Conservation (phyloP, 352 stramenopile genomes). For the Phytophthora podocarpi region DNA sequence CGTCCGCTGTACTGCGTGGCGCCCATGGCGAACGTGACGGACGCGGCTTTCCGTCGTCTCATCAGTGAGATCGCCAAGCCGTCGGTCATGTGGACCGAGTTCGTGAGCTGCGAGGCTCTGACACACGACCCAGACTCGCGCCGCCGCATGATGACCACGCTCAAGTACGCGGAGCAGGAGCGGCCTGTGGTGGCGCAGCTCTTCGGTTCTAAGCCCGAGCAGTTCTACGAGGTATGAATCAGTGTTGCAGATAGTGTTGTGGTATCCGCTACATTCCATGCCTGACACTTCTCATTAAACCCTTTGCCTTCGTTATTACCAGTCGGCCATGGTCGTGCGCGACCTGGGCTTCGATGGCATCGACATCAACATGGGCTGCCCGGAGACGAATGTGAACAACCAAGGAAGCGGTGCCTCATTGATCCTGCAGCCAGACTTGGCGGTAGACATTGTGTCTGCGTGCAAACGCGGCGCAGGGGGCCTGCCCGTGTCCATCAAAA, state of each 20-base stretch:
- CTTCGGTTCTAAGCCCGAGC: conserved; percentile 86
- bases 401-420: conserved; percentile 75
- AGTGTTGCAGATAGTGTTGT: too few species aligned
- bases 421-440: conserved; percentile 65
- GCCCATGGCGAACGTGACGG: conserved; percentile 87
- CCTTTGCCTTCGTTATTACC: background rate
- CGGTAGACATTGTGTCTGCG: conserved; percentile 65
- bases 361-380: conserved; percentile 89
- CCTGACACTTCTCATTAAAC: too few species aligned
- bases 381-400: conserved; percentile 78
- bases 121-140: conserved; percentile 64
- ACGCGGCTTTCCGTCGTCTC: conserved; percentile 69
- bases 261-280: too few species aligned
- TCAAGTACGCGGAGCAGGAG: conserved; percentile 77
- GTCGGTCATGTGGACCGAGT: conserved; percentile 87
- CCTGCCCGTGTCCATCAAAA: conserved; percentile 80
- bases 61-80: conserved; percentile 83
- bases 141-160: conserved; percentile 77
- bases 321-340: conserved; percentile 78
- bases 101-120: conserved; percentile 86
- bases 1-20: conserved; percentile 83
- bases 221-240: conserved; percentile 89
- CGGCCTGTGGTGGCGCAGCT: conserved; percentile 80
- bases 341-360: conserved; percentile 87
- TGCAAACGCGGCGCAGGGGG: conserved; percentile 72